Conservation (phyloP, 352 stramenopile genomes). For the Aphanomyces astaci region DNA sequence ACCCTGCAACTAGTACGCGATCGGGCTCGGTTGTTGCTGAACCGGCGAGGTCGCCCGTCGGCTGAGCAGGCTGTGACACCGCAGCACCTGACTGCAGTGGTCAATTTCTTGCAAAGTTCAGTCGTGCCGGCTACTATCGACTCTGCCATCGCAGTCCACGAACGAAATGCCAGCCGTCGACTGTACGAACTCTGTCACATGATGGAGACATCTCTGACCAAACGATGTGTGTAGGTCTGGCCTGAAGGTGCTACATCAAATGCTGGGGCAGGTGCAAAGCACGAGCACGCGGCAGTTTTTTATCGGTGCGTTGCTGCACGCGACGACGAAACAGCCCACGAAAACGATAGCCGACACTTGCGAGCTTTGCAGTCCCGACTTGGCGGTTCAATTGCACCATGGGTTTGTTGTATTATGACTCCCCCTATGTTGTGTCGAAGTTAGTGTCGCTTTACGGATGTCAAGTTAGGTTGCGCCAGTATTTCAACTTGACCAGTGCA, state of each 20-base stretch:
- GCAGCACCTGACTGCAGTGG: background rate
- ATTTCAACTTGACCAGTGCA: background rate
- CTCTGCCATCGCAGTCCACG: background rate
- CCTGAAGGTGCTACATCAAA: background rate
- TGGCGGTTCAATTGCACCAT: background rate
- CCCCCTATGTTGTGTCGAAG: too few species aligned
- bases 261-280: conserved; percentile 11
- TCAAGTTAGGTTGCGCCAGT: background rate
- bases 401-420: background rate
- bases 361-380: background rate
- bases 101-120: background rate
- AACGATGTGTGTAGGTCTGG: background rate
- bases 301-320: background rate
- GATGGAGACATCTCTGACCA: too few species aligned
- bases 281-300: conserved; percentile 16
- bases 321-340: background rate
- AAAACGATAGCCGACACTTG: background rate
- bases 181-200: background rate
- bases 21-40: background rate
- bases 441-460: background rate
- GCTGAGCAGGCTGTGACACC: background rate
- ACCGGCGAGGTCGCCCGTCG: background rate
- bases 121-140: background rate
- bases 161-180: background rate
- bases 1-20: background rate